phyloP scores from a whole-genome alignment of 331 rosid genomes.

The Cydonia oblonga region DNA sequence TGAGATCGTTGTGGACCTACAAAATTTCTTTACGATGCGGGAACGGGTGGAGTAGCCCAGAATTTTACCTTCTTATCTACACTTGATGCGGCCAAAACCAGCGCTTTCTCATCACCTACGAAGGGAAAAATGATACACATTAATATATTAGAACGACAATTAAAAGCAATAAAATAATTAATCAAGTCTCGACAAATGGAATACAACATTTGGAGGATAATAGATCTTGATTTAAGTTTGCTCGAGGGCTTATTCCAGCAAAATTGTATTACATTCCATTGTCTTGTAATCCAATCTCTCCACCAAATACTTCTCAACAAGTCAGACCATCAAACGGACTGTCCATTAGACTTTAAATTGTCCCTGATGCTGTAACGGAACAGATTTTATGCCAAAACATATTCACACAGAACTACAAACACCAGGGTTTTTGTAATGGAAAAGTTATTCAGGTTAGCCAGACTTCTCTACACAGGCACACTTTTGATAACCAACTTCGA shows the following conservation, averaged over 20 bases:
- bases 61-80: slow-evolving; percentile 90
- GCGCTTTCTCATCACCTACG: slow-evolving; percentile 44
- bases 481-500: not conserved
- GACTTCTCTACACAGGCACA: not conserved
- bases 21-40: slow-evolving; percentile 20
- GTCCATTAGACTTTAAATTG: not conserved
- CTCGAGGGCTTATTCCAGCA: not conserved
- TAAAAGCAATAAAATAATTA: not conserved
- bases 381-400: not conserved
- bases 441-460: not conserved
- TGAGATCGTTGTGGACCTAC: not conserved
- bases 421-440: not conserved
- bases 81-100: slow-evolving; percentile 74
- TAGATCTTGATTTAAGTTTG: not conserved
- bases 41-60: slow-evolving; percentile 72
- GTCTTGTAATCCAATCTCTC: not conserved
- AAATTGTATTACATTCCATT: not conserved
- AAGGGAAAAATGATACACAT: not conserved
- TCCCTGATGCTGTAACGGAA: not conserved
- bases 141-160: not conserved
- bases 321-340: no score
- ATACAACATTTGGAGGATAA: not conserved
- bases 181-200: not conserved
- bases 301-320: not conserved
- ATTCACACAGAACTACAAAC: not conserved